These are phyloP conservation scores for Hibiscus syriacus DNA, from an alignment of 345 rosid genomes.

Conservation along the genomic window DNA sequence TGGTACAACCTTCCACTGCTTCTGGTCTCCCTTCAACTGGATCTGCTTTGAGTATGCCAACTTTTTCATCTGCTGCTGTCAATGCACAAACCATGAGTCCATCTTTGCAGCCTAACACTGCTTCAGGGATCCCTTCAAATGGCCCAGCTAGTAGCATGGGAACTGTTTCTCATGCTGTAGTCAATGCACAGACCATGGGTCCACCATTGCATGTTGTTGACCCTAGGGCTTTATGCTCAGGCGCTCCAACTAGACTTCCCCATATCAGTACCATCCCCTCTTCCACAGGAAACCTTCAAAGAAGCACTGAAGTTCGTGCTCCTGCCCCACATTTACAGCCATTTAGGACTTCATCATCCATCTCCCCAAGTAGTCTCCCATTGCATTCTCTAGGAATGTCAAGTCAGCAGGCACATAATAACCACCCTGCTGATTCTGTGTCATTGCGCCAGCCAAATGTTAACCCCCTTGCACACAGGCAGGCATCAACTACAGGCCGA, in stretches of 20 bases:
- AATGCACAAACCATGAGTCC: conserved; percentile 6
- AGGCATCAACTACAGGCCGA: too few relatives aligned
- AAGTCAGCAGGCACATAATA: conserved; percentile 12
- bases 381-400: conserved; percentile 9
- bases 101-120: conserved; percentile 11
- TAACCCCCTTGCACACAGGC: too few relatives aligned
- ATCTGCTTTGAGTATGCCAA: neutral
- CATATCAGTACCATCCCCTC: conserved; percentile 21
- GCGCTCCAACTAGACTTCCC: conserved; percentile 24
- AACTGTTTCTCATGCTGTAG: conserved; percentile 7
- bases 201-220: conserved; percentile 18
- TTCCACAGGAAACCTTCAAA: conserved; percentile 24
- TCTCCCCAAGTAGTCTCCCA: conserved; percentile 13
- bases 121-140: conserved; percentile 15
- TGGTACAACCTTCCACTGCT: neutral
- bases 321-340: conserved; percentile 49
- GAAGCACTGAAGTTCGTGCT: conserved; percentile 32
- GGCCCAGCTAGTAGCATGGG: conserved; percentile 12
- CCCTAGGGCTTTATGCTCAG: conserved; percentile 9
- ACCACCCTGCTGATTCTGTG: conserved; percentile 8
- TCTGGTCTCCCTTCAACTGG: neutral
- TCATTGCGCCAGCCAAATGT: conserved; percentile 3
- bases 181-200: conserved; percentile 12
- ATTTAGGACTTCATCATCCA: too few relatives aligned
- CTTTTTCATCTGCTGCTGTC: neutral